Percentiles rank a stretch among this genome's conserved stretches.
Conservation (phyloP, 805 yeast species). For the Saturnispora silvae region DNA sequence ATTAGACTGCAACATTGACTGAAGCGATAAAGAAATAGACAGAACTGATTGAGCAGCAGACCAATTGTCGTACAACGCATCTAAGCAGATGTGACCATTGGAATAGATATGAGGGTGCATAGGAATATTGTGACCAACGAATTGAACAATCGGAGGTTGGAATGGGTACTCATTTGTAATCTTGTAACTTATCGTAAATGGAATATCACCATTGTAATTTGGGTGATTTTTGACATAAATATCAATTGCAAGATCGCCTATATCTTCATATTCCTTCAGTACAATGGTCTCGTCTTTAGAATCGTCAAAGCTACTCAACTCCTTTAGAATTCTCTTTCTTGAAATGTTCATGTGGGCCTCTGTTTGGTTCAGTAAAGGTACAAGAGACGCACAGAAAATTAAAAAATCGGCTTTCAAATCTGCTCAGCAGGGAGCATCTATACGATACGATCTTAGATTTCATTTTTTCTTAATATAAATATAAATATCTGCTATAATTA, state of each 20-base stretch:
- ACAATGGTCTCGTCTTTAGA: slow-evolving; percentile 3
- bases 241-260: slow-evolving; percentile 3
- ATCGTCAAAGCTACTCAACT: background rate
- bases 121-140: slow-evolving; percentile 33
- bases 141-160: slow-evolving; percentile 7
- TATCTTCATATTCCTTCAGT: background rate
- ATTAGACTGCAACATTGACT: slow-evolving; percentile 52
- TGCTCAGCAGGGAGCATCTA: too few species aligned
- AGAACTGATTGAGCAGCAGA: slow-evolving; percentile 49
- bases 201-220: slow-evolving; percentile 1
- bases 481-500: too few species aligned
- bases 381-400: slow-evolving; percentile 3
- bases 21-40: slow-evolving; percentile 44
- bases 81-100: slow-evolving; percentile 71
- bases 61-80: slow-evolving; percentile 58
- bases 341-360: slow-evolving; percentile 3
- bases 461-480: too few species aligned
- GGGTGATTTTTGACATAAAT: slow-evolving; percentile 4
- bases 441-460: too few species aligned
- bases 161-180: slow-evolving; percentile 9
- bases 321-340: slow-evolving; percentile 3
- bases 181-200: slow-evolving; percentile 6
- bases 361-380: background rate
- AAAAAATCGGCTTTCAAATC: too few species aligned
- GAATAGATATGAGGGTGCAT: slow-evolving; percentile 67